Base-by-base conservation (phyloP, 1,284 basidiomycete species). In the Golubevia pallescens region DNA sequence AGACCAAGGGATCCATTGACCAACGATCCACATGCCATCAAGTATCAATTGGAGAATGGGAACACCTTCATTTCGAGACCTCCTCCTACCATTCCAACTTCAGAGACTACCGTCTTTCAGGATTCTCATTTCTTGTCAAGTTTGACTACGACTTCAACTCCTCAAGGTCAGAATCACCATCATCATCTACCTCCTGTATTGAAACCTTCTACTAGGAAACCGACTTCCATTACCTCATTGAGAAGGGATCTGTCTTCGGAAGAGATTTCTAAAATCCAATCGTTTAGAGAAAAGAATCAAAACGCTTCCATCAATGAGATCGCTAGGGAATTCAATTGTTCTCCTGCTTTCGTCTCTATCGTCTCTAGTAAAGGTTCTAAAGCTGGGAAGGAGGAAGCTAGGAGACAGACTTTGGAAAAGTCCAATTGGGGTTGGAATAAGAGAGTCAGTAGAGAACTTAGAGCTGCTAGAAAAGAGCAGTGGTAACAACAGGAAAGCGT, bases 61-160 rank as follows among this genome's bases (percentile, higher is more conserved):
- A 78, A 77, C 57, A 81, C 76, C 6, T 76, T 84, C 58, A 77
- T 84, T 64, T 73, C 77, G 10, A 77, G 82, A 21, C 73, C 77
- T 3, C 73, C 81, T 0, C 80, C 81, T 13, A 62, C 74, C 3
- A 57, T 71, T 6, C 13, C 57, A 8, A 58, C 71, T 10, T 14
- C 54, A 8, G 23, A 21, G 10, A 8, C 66, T 0, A 38, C 20
- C 14, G 20, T 56, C 34, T 38, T 38, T 38, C 10, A 4, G 10
- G 34, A 4, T 10, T 10, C 3, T 38, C 34, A 4, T 5, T 38
- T 38, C 34, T 10, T 38, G 34, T 51, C 20, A 4, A 28, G 24
- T 38, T 13, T 21, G 13, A 5, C 21, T 10, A 38, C 65, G 13
- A 52, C 62, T 16, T 38, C 56, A 2, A 56, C n/a, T 6, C 19